Evolutionary conservation across 371 early-diverging fungal species (phyloP).

Genomic region (Aphelidium insulamus): DNA sequence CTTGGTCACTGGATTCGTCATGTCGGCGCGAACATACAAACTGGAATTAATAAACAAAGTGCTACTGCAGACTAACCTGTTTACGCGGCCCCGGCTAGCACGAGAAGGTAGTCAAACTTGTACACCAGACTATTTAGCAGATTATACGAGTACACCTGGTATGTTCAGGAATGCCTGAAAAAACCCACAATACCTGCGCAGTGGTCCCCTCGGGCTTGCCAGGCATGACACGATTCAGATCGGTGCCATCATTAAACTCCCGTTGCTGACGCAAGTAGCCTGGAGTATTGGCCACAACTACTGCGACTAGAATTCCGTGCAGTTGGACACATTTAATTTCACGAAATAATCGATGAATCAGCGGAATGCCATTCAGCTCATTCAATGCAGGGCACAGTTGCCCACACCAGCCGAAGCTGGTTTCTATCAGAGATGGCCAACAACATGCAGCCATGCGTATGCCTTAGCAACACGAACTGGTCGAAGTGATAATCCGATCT

Average conservation of each 20-base stretch:
- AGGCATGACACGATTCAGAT: conserved; percentile 69
- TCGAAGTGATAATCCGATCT: no score
- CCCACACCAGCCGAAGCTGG: no score
- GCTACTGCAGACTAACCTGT: conserved; percentile 74
- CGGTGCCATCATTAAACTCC: conserved; percentile 58
- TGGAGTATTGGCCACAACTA: conserved; percentile 65
- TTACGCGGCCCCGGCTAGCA: conserved; percentile 62
- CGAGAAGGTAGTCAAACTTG: conserved; percentile 59
- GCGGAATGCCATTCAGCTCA: conserved; percentile 75
- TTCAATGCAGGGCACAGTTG: conserved; percentile 87
- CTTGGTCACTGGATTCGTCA: conserved; percentile 43
- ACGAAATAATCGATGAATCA: conserved; percentile 55
- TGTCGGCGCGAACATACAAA: no score
- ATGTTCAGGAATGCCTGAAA: no score
- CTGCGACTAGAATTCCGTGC: conserved; percentile 63
- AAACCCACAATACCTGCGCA: conserved; percentile 17
- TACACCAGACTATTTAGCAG: conserved; percentile 52
- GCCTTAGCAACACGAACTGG: no score
- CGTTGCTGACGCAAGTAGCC: conserved; percentile 58
- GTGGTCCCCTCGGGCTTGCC: conserved; percentile 23
- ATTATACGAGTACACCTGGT: conserved; percentile 58
- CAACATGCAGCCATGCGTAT: no score
- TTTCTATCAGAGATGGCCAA: no score
- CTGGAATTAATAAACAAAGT: no score
- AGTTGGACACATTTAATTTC: conserved; percentile 48